Conservation (phyloP, 2,329 filamentous ascomycete species). For the Colletotrichum euphorbiae region DNA sequence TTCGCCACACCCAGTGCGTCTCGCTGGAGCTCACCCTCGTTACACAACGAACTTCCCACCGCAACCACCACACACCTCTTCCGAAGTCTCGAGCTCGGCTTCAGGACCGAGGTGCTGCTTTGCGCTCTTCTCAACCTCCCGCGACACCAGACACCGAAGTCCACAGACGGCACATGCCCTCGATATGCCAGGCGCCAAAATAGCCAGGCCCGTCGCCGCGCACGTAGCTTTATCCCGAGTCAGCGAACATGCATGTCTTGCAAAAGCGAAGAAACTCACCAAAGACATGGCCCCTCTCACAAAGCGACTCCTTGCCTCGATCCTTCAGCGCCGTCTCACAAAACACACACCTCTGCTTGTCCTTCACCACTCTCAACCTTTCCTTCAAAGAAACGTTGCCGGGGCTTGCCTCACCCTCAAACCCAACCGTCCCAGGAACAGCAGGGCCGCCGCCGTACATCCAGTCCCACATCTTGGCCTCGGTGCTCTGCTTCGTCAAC, state of each 20-base stretch:
- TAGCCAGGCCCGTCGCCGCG: conserved; percentile 64
- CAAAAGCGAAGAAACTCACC: conserved; percentile 46
- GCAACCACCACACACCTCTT: conserved; percentile 54
- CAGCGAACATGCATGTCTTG: not conserved
- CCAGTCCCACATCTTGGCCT: conserved; percentile 67
- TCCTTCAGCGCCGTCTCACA: conserved; percentile 53
- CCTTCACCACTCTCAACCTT: conserved; percentile 53
- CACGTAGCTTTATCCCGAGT: conserved; percentile 57
- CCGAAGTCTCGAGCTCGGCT: conserved; percentile 46
- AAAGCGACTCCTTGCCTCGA: conserved; percentile 51
- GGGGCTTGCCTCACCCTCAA: conserved; percentile 23
- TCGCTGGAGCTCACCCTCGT: conserved; percentile 7
- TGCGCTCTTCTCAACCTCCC: conserved; percentile 54
- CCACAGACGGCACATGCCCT: conserved; percentile 67
- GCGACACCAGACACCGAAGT: conserved; percentile 59
- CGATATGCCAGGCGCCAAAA: conserved; percentile 65
- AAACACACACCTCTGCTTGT: conserved; percentile 59
- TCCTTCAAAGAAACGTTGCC: conserved; percentile 46
- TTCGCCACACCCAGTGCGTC: too few relatives aligned
- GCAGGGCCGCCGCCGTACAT: conserved; percentile 66
- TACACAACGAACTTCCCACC: conserved; percentile 57
- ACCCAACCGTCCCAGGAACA: conserved; percentile 53
- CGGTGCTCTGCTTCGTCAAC: conserved; percentile 57
- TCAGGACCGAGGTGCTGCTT: conserved; percentile 46
- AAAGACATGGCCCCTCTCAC: conserved; percentile 54